Percentiles rank a stretch among this genome's conserved stretches.
These are phyloP conservation scores for Ogataea kodamae DNA, from an alignment of 805 yeast species.

Conservation along the genomic window DNA sequence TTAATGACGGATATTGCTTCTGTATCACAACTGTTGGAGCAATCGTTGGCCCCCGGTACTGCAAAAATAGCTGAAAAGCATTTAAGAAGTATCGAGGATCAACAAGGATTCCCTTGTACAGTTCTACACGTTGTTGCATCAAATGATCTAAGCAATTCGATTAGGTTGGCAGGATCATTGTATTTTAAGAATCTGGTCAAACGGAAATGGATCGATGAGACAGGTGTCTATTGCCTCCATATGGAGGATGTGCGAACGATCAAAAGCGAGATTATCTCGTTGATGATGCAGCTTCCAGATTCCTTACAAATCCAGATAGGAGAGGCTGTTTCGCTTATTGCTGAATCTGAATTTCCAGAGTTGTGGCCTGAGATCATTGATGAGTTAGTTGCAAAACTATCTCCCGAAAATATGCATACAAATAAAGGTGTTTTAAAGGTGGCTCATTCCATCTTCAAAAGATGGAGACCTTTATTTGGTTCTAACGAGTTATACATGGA, in stretches of 20 bases:
- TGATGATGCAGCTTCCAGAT: conserved; percentile 80
- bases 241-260: conserved; percentile 60
- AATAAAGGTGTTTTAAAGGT: conserved; percentile 87
- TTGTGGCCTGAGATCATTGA: conserved; percentile 79
- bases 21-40: conserved; percentile 53
- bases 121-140: conserved; percentile 77
- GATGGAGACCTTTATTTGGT: conserved; percentile 94
- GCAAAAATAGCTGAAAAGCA: conserved; percentile 67
- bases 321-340: conserved; percentile 87
- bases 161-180: conserved; percentile 83
- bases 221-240: conserved; percentile 70
- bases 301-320: conserved; percentile 90
- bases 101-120: conserved; percentile 72
- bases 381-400: conserved; percentile 64
- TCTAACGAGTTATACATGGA: conserved; percentile 87
- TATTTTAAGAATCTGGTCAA: conserved; percentile 85
- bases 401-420: conserved; percentile 60
- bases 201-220: conserved; percentile 86
- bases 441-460: conserved; percentile 91
- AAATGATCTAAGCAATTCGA: conserved; percentile 45
- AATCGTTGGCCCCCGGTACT: conserved; percentile 59
- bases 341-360: conserved; percentile 94
- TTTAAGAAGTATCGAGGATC: conserved; percentile 58
- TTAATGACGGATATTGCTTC: conserved; percentile 46
- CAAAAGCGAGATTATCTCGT: conserved; percentile 72